phyloP scores from a whole-genome alignment of 129 eudicot genomes.

The Lactuca saligna region DNA sequence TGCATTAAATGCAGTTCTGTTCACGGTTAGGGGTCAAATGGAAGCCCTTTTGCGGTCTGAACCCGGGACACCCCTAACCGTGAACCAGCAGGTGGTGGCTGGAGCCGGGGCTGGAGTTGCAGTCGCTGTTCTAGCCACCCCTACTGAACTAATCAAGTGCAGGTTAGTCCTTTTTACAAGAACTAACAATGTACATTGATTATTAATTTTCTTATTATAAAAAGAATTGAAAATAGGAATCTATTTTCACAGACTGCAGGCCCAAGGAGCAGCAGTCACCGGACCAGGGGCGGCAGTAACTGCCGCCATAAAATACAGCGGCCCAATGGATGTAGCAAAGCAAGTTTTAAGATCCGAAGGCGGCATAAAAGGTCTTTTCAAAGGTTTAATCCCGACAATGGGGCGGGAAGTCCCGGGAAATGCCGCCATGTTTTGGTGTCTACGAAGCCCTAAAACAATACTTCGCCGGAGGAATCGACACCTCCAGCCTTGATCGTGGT shows the following conservation, averaged over 20 bases:
- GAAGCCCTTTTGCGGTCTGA: slow-evolving; percentile 72
- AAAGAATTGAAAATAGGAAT: too few relatives aligned
- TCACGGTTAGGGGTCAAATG: slow-evolving; percentile 88
- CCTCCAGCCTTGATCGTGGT: slow-evolving; percentile 70
- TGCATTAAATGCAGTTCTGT: slow-evolving; percentile 82
- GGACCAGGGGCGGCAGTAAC: slow-evolving; percentile 43
- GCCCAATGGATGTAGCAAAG: slow-evolving; percentile 86
- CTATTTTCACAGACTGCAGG: slow-evolving; percentile 61
- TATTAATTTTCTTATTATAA: neutral
- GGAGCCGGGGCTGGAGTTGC: slow-evolving; percentile 98
- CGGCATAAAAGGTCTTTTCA: slow-evolving; percentile 73
- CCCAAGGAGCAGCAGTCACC: slow-evolving; percentile 68
- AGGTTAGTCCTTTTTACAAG: slow-evolving; percentile 43
- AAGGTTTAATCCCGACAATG: slow-evolving; percentile 81
- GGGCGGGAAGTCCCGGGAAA: slow-evolving; percentile 95
- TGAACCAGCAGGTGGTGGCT: slow-evolving; percentile 75
- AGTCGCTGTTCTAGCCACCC: slow-evolving; percentile 80
- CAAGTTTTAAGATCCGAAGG: slow-evolving; percentile 79
- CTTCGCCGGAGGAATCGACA: slow-evolving; percentile 84
- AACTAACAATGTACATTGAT: too few relatives aligned
- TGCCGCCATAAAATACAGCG: slow-evolving; percentile 60
- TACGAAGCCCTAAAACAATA: slow-evolving; percentile 78
- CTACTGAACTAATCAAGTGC: slow-evolving; percentile 93
- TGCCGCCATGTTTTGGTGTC: slow-evolving; percentile 92
- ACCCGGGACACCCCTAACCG: slow-evolving; percentile 71